Base-by-base conservation (phyloP, 2,329 filamentous ascomycete species). In the Ophiostoma novo-ulmi region DNA sequence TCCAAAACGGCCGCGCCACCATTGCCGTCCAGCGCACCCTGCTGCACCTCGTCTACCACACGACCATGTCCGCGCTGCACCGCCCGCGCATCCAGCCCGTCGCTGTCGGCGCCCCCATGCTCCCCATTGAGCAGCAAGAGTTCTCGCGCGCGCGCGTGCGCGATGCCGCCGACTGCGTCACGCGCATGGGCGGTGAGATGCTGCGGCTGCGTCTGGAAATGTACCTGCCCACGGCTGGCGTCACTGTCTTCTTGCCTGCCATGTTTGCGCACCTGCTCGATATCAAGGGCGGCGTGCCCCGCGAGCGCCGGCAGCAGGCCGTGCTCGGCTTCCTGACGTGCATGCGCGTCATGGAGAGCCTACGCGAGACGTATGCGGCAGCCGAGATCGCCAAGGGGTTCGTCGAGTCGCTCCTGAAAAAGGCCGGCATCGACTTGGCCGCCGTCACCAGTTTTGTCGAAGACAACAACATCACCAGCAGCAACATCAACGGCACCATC, bases 361-460 rank as follows among this genome's bases (percentile, higher is more conserved):
- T 98, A 22, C 88, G 93, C 52, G 93, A 97, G 77, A 92, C 93
- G 39, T 97, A 98, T 77, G 89, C 93, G 0, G 93, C 94, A 0
- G 94, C 94, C n/a, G 94, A 97, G 79, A 97, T 95, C 76, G 93
- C 93, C n/a, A 94, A 92, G 0, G 92, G 92, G 2, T 97, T 97
- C 82, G 85, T 97, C n/a, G 92, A 97, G 78, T 93, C 93, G 1
- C 93, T 93, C 0, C 91, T 97, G 73, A 89, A 91, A 73, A 96
- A 97, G 81, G 92, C 92, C 10, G 89, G 91, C 71, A 93, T 95
- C 73, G 88, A 91, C 70, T 83, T 93, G 55, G 86, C 80, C 68
- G 74, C 75, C 13, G 75, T 75, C 17, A 78, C 79, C 65, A 79
- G 77, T 67, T 75, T 80, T 26, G 78, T 79, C 20, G 75, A 79